phyloP scores from a whole-genome alignment of 2,329 filamentous ascomycete genomes.

The Paracamarosporium sp. region DNA sequence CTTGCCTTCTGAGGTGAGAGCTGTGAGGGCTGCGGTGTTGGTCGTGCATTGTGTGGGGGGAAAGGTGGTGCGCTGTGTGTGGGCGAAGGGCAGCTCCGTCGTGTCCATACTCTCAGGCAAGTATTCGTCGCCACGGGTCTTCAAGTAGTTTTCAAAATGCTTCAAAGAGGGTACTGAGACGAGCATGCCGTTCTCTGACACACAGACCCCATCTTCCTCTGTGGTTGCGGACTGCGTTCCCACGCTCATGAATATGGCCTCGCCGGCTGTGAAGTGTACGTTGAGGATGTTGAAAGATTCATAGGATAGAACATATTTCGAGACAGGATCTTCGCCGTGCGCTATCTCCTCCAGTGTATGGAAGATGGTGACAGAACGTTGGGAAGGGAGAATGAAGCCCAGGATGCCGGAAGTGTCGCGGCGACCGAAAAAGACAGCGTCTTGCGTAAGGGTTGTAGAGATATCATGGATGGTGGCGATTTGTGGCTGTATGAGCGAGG shows the following conservation, averaged over 20 bases:
- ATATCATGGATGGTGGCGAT: background rate
- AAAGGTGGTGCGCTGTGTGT: slow-evolving; percentile 10
- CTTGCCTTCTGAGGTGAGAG: slow-evolving; percentile 18
- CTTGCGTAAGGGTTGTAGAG: background rate
- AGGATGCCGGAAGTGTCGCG: background rate
- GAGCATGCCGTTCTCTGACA: background rate
- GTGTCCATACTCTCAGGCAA: background rate
- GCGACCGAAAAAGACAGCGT: slow-evolving; percentile 5
- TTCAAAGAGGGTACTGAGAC: slow-evolving; percentile 6
- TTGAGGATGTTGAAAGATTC: slow-evolving; percentile 7
- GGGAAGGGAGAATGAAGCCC: slow-evolving; percentile 5
- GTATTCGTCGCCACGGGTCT: background rate
- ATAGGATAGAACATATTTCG: background rate
- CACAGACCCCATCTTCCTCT: no score
- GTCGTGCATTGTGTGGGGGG: slow-evolving; percentile 8
- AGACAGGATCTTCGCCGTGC: slow-evolving; percentile 3
- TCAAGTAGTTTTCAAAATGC: background rate
- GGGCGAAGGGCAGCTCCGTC: background rate
- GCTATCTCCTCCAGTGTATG: slow-evolving; percentile 14
- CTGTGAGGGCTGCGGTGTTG: slow-evolving; percentile 32
- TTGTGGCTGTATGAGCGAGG: slow-evolving; percentile 21
- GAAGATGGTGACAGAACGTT: slow-evolving; percentile 15
- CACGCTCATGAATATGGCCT: slow-evolving; percentile 4
- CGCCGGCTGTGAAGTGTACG: slow-evolving; percentile 17
- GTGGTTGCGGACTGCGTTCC: background rate